Conservation (phyloP, 1,284 basidiomycete species). For the Cryptococcus depauperatus region DNA sequence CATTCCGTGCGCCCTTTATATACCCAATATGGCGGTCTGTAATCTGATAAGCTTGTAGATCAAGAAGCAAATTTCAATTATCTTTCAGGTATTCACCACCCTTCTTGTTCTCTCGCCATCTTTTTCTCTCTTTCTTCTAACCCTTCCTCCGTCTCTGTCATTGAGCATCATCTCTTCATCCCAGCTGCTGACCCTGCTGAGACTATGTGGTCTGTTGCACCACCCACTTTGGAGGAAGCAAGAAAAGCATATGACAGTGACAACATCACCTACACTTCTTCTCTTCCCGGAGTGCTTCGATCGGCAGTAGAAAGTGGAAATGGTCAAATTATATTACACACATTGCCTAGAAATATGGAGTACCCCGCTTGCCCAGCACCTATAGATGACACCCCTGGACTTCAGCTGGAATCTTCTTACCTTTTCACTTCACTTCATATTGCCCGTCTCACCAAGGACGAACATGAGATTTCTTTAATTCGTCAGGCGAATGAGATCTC, state of each 20-base stretch:
- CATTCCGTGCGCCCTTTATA: constrained; percentile 52
- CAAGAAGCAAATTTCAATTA: constrained; percentile 84
- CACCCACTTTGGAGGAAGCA: constrained; percentile 60
- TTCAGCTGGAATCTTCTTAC: constrained; percentile 44
- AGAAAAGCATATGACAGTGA: constrained; percentile 54
- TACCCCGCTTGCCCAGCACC: constrained; percentile 56
- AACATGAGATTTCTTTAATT: constrained; percentile 64
- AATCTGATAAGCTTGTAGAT: constrained; percentile 17
- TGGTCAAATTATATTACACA: constrained; percentile 30
- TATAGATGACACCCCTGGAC: constrained; percentile 47
- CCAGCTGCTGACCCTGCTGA: constrained; percentile 63
- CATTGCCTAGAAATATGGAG: constrained; percentile 51
- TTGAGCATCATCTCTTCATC: constrained; percentile 58
- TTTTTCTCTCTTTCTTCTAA: constrained; percentile 47
- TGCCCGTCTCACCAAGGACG: constrained; percentile 68
- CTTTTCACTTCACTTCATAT: constrained; percentile 66
- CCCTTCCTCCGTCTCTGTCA: constrained; percentile 6
- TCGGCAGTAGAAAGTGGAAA: constrained; percentile 6
- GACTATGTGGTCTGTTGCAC: constrained; percentile 78
- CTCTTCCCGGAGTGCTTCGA: constrained; percentile 41
- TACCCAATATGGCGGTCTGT: background rate
- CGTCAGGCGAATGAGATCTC: constrained; percentile 72
- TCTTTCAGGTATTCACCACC: constrained; percentile 67
- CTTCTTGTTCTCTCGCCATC: constrained; percentile 60
- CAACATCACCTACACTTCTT: constrained; percentile 50